Evolutionary conservation across 768 basidiomycete genomes (phyloP).

Genomic region (Podaxis sp.): DNA sequence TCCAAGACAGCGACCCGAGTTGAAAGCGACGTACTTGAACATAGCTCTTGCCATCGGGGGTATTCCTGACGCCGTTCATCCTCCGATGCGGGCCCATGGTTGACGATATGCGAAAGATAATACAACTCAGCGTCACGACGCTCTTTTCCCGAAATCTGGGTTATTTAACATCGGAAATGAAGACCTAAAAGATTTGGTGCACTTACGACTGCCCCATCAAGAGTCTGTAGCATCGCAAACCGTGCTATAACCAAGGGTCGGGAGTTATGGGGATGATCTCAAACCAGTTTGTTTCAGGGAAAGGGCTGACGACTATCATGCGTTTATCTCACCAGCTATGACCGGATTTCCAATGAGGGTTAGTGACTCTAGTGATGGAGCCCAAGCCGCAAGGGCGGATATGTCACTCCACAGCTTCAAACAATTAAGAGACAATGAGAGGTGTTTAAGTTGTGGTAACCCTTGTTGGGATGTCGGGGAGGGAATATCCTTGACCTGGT

Average conservation of each 20-base stretch:
- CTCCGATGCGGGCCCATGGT: conserved; percentile 39
- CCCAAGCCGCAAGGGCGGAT: conserved; percentile 67
- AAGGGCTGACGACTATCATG: conserved; percentile 4
- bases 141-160: conserved; percentile 67
- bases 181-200: conserved; percentile 9
- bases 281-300: conserved; percentile 28
- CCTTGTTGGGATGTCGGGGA: conserved; percentile 26
- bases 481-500: conserved; percentile 53
- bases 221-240: conserved; percentile 55
- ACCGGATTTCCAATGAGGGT: conserved; percentile 65
- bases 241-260: conserved; percentile 67
- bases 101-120: conserved; percentile 68
- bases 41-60: conserved; percentile 65
- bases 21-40: conserved; percentile 46
- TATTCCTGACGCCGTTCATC: conserved; percentile 47
- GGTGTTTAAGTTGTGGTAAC: conserved; percentile 44
- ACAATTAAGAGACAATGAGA: conserved; percentile 63
- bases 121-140: conserved; percentile 80
- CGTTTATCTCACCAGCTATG: conserved; percentile 41
- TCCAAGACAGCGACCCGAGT: not conserved
- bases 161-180: not conserved
- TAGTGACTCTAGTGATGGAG: conserved; percentile 62
- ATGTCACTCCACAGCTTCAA: conserved; percentile 60
- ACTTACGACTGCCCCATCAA: conserved; percentile 68
- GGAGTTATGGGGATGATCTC: conserved; percentile 33